These are phyloP conservation scores for Rhododendron molle DNA, from an alignment of 148 eudicot genomes.

Conservation along the genomic window DNA sequence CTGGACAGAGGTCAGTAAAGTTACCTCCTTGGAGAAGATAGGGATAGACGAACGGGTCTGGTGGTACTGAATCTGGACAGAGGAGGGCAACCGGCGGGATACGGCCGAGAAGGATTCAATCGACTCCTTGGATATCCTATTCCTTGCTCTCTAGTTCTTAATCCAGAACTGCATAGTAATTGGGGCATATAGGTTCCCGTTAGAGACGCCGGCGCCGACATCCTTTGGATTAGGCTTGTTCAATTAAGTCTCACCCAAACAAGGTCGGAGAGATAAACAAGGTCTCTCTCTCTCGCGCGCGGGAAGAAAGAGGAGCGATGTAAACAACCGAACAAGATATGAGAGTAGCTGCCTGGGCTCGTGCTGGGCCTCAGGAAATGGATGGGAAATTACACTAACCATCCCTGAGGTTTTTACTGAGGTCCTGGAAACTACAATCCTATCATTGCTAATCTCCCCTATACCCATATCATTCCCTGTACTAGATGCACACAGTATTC, in stretches of 20 bases:
- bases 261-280: background rate
- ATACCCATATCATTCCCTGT: too few species aligned
- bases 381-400: too few species aligned
- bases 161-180: background rate
- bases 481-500: too few species aligned
- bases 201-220: slow-evolving; percentile 9
- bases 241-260: background rate
- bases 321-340: background rate
- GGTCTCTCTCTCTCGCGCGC: background rate
- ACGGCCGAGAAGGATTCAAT: background rate
- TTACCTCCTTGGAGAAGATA: slow-evolving; percentile 1
- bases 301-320: background rate
- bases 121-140: background rate
- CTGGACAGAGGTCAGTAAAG: background rate
- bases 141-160: background rate
- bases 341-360: too few species aligned
- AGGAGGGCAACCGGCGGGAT: background rate
- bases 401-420: too few species aligned
- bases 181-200: background rate
- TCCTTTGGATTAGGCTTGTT: background rate
- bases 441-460: too few species aligned
- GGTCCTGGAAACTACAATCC: too few species aligned
- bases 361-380: too few species aligned
- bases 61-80: background rate
- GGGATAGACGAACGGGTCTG: background rate